phyloP scores from a whole-genome alignment of 768 basidiomycete species.

The Pisolithus orientalis region DNA sequence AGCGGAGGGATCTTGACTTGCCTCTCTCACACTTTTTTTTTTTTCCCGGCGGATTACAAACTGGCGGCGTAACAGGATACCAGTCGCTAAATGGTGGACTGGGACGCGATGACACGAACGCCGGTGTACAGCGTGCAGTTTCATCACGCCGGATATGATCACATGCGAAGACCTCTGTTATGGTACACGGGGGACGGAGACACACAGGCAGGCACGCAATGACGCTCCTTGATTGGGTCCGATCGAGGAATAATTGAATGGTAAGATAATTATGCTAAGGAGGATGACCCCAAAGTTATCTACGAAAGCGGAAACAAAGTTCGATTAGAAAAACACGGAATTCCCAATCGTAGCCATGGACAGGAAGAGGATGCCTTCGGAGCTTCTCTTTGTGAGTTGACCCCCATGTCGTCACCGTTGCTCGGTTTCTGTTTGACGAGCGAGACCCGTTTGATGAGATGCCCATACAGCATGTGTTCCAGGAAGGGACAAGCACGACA shows the following conservation, averaged over 20 bases:
- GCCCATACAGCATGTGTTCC: too few species aligned
- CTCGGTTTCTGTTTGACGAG: neutral
- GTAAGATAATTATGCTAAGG: neutral
- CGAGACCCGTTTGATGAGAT: too few species aligned
- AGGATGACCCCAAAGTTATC: neutral
- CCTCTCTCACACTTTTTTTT: too few species aligned
- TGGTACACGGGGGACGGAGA: neutral
- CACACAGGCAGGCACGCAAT: neutral
- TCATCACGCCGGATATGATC: neutral
- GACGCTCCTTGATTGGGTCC: neutral
- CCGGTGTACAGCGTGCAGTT: neutral
- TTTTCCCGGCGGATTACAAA: too few species aligned
- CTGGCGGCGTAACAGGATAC: too few species aligned
- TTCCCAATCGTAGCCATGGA: too few species aligned
- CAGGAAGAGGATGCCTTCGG: too few species aligned
- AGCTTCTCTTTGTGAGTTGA: too few species aligned
- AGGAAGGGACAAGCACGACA: too few species aligned
- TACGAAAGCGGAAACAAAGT: neutral
- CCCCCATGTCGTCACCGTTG: neutral
- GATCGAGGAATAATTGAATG: neutral
- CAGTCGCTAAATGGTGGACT: too few species aligned
- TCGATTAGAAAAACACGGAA: neutral
- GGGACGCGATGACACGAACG: too few species aligned
- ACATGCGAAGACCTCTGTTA: neutral
- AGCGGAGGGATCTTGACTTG: too few species aligned